These are phyloP conservation scores for Blastobotrys petasosporus DNA, from an alignment of 1,139 yeast species.

Conservation along the genomic window DNA sequence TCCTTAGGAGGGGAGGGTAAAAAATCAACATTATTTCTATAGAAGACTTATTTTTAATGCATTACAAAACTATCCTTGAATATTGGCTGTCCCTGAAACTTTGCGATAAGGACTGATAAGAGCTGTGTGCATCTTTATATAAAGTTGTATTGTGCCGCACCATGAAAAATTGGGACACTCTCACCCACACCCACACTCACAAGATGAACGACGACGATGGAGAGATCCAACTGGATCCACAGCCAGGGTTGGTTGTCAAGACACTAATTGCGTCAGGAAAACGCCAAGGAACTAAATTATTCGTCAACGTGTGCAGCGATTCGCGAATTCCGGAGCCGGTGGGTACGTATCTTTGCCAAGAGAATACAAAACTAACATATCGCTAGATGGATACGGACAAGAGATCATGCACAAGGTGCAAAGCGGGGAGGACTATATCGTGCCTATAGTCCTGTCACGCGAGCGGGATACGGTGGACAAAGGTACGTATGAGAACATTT, in stretches of 20 bases:
- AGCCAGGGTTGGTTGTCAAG: slow-evolving; percentile 62
- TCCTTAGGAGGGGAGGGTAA: too few species aligned
- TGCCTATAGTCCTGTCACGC: slow-evolving; percentile 66
- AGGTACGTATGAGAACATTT: slow-evolving; percentile 21
- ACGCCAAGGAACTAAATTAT: slow-evolving; percentile 53
- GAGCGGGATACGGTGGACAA: slow-evolving; percentile 55
- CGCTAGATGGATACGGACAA: slow-evolving; percentile 34
- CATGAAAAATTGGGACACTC: background rate
- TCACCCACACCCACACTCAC: background rate
- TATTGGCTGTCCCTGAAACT: too few species aligned
- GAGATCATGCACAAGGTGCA: slow-evolving; percentile 56
- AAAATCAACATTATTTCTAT: too few species aligned
- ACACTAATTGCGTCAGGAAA: slow-evolving; percentile 42
- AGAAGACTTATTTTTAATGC: too few species aligned
- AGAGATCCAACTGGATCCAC: slow-evolving; percentile 39
- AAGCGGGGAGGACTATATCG: slow-evolving; percentile 73
- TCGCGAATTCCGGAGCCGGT: slow-evolving; percentile 53
- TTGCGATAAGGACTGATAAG: too few species aligned
- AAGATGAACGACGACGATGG: slow-evolving; percentile 1
- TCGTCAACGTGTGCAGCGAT: slow-evolving; percentile 70
- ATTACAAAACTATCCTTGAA: too few species aligned
- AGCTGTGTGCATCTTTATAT: too few species aligned
- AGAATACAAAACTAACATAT: background rate
- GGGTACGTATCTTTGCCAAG: background rate
- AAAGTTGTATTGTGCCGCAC: too few species aligned